phyloP scores from a whole-genome alignment of 2,329 filamentous ascomycete genomes.

The Aspergillus oerlinghausenensis region DNA sequence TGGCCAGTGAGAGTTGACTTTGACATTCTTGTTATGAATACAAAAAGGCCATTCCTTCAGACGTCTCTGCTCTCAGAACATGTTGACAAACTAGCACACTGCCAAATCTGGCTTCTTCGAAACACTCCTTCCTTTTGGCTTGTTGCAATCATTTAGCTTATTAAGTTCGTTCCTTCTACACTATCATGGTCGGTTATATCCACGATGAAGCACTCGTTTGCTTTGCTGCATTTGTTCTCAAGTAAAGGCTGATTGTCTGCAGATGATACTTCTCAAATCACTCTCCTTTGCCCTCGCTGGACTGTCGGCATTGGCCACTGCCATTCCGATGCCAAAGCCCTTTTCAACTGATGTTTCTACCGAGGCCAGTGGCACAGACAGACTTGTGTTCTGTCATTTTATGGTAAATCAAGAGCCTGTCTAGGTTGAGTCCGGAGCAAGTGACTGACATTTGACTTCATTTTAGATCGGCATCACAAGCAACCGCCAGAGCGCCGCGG shows the following conservation, averaged over 20 bases:
- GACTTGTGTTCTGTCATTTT: slow-evolving; percentile 43
- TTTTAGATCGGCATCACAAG: slow-evolving; percentile 43
- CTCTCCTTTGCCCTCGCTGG: slow-evolving; percentile 15
- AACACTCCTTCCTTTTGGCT: background rate
- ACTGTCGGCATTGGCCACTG: slow-evolving; percentile 12
- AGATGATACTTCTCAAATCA: slow-evolving; percentile 12
- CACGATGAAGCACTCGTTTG: background rate
- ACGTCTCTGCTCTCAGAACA: background rate
- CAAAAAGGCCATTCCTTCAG: background rate
- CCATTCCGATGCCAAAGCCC: slow-evolving; percentile 10
- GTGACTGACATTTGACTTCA: background rate
- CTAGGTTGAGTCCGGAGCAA: too few relatives aligned
- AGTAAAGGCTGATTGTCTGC: background rate
- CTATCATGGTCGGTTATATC: background rate
- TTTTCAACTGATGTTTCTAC: background rate
- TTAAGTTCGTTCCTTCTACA: background rate
- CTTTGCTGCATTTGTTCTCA: background rate
- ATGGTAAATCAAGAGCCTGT: slow-evolving; percentile 28
- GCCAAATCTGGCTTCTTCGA: background rate
- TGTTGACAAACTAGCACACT: background rate
- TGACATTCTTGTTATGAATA: background rate
- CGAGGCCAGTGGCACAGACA: slow-evolving; percentile 11
- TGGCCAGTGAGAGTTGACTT: background rate
- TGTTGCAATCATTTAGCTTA: background rate
- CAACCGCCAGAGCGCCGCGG: slow-evolving; percentile 39